Percentiles rank a stretch among this genome's conserved stretches.
These are phyloP conservation scores for Basipetospora sp. DNA, from an alignment of 2,329 filamentous ascomycete genomes.

Conservation along the genomic window DNA sequence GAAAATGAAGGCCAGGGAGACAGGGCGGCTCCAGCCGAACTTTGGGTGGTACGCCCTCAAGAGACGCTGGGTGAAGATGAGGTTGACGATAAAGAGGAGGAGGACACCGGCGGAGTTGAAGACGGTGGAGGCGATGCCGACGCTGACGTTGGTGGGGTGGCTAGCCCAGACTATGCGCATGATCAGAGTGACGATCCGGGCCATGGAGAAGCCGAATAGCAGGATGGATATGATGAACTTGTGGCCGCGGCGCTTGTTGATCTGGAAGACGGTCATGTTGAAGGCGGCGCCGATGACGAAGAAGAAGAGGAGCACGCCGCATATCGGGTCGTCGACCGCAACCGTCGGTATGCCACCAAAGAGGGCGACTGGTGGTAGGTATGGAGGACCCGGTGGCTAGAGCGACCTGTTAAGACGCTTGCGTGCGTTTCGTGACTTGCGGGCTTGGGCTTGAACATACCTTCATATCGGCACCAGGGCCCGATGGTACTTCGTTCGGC, in stretches of 20 bases:
- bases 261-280: constrained; percentile 44
- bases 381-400: constrained; percentile 1
- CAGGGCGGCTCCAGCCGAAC: constrained; percentile 50
- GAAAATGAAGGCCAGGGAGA: constrained; percentile 37
- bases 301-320: constrained; percentile 44
- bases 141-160: constrained; percentile 20
- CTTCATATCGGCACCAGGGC: too few relatives aligned
- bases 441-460: too few relatives aligned
- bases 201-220: constrained; percentile 44
- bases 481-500: too few relatives aligned
- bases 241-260: constrained; percentile 32
- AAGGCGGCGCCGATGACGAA: constrained; percentile 37
- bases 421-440: too few relatives aligned
- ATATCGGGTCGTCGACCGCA: constrained; percentile 49
- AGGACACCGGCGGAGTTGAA: constrained; percentile 62
- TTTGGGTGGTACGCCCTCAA: constrained; percentile 56
- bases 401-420: too few relatives aligned
- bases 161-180: constrained; percentile 40
- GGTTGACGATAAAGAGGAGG: constrained; percentile 39
- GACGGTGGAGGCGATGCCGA: constrained; percentile 48
- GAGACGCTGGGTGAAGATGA: constrained; percentile 63
- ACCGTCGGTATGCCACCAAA: constrained; percentile 44
- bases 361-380: constrained; percentile 25
- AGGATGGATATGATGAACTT: constrained; percentile 47
- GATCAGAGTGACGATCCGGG: constrained; percentile 34